These are phyloP conservation scores for Rhododendron vialii DNA, from an alignment of 148 eudicot species.

Conservation along the genomic window DNA sequence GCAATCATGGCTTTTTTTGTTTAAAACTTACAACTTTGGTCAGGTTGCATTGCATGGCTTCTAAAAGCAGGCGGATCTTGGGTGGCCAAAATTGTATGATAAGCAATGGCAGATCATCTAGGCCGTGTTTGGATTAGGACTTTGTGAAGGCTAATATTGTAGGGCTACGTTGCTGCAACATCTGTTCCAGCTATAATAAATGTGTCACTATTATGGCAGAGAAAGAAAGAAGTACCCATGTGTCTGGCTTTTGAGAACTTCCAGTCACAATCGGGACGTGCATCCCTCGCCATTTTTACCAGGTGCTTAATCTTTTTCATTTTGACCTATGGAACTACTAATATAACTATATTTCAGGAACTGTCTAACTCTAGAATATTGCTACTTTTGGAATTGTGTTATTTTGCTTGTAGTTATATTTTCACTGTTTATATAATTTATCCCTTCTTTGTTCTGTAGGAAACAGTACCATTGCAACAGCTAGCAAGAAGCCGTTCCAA, in stretches of 20 bases:
- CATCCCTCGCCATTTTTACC: conserved; percentile 20
- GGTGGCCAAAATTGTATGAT: not conserved
- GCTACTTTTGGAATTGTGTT: not conserved
- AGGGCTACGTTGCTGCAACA: not conserved
- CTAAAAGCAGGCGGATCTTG: not conserved
- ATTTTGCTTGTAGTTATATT: not conserved
- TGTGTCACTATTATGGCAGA: conserved; percentile 23
- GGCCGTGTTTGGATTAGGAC: not conserved
- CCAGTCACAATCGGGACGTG: conserved; percentile 27
- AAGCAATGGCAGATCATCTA: not conserved
- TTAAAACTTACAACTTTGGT: not conserved
- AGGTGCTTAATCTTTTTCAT: not conserved
- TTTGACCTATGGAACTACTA: not conserved
- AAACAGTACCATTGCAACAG: conserved; percentile 9
- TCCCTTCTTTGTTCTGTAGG: conserved; percentile 2
- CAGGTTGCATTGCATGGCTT: not conserved
- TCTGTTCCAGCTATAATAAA: not conserved
- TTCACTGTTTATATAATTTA: not conserved
- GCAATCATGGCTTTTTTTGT: not conserved
- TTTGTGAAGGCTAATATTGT: too few species aligned
- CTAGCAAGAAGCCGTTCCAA: conserved; percentile 6
- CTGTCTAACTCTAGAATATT: not conserved
- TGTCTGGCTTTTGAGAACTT: conserved; percentile 34
- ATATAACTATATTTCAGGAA: not conserved
- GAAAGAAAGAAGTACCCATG: conserved; percentile 28